Percentiles rank a stretch among this genome's conserved stretches.
These are phyloP conservation scores for Platanthera guangdongensis DNA, from an alignment of 106 monocot species.

Conservation along the genomic window DNA sequence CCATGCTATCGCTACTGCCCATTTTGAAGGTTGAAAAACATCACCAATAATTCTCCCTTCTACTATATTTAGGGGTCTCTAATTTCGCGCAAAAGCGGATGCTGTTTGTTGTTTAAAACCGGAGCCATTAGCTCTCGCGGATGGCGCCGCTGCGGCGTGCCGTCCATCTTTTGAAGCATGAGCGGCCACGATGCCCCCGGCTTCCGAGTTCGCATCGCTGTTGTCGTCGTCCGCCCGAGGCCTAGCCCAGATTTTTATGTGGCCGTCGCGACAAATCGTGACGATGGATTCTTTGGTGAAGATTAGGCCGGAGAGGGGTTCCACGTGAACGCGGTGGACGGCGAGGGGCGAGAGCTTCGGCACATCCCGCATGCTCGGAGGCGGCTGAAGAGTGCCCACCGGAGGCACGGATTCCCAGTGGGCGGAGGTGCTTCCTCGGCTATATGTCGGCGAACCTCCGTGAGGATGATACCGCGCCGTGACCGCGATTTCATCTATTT, in stretches of 20 bases:
- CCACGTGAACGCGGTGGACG: conserved; percentile 43
- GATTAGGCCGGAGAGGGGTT: conserved; percentile 41
- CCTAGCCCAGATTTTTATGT: conserved; percentile 52
- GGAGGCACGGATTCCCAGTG: conserved; percentile 42
- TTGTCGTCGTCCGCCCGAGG: conserved; percentile 19
- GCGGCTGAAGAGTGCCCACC: conserved; percentile 43
- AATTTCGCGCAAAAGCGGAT: conserved; percentile 19
- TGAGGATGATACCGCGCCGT: conserved; percentile 31
- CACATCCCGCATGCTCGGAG: conserved; percentile 54
- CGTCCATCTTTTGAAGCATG: conserved; percentile 18
- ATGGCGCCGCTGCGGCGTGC: background rate
- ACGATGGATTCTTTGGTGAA: conserved; percentile 43
- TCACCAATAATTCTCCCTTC: background rate
- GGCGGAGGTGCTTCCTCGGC: conserved; percentile 42
- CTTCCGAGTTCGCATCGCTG: conserved; percentile 18
- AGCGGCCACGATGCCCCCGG: background rate
- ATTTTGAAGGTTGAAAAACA: background rate
- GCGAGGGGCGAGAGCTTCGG: conserved; percentile 49
- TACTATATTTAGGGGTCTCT: background rate
- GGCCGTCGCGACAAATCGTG: conserved; percentile 44
- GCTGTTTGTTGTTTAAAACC: conserved; percentile 24
- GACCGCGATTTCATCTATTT: conserved; percentile 46
- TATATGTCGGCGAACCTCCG: conserved; percentile 58
- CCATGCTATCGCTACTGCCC: background rate
- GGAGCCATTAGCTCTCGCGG: conserved; percentile 10